A percentile compares a stretch with the other conserved stretches of the same genome.
phyloP scores from a whole-genome alignment of 768 basidiomycete genomes.

The Boletus rubropictus region DNA sequence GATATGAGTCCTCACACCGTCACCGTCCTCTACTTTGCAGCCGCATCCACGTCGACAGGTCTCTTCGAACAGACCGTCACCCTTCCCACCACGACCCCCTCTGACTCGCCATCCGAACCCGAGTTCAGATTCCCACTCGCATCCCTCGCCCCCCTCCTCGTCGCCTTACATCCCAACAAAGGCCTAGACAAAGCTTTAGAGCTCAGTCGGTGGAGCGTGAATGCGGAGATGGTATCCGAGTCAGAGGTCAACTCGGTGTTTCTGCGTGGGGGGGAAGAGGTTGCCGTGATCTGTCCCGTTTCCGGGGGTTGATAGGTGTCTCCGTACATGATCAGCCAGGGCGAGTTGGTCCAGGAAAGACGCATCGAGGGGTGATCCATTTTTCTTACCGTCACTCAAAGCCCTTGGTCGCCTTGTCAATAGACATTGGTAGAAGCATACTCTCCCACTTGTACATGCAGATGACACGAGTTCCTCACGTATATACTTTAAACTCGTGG shows the following conservation, averaged over 20 bases:
- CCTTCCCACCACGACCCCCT: constrained; percentile 36
- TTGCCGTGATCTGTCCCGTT: constrained; percentile 77
- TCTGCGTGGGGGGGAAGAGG: constrained; percentile 67
- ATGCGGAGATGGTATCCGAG: constrained; percentile 73
- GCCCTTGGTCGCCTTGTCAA: not conserved
- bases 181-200: constrained; percentile 49
- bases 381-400: not conserved
- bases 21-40: constrained; percentile 50
- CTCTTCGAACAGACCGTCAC: constrained; percentile 47
- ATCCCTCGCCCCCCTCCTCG: constrained; percentile 45
- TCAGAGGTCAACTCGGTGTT: constrained; percentile 33
- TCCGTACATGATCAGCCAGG: not conserved
- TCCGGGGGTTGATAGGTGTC: constrained; percentile 54
- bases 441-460: no score
- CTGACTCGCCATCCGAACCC: not conserved
- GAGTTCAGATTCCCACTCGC: constrained; percentile 38
- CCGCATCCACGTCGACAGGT: constrained; percentile 66
- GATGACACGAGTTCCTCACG: no score
- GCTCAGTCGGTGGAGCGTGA: constrained; percentile 70
- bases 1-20: constrained; percentile 29
- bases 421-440: no score
- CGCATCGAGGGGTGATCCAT: not conserved
- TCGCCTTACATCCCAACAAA: constrained; percentile 48
- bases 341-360: not conserved
- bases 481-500: no score